Base-by-base conservation (phyloP, 2,329 filamentous ascomycete genomes). In the Botrytis squamosa region DNA sequence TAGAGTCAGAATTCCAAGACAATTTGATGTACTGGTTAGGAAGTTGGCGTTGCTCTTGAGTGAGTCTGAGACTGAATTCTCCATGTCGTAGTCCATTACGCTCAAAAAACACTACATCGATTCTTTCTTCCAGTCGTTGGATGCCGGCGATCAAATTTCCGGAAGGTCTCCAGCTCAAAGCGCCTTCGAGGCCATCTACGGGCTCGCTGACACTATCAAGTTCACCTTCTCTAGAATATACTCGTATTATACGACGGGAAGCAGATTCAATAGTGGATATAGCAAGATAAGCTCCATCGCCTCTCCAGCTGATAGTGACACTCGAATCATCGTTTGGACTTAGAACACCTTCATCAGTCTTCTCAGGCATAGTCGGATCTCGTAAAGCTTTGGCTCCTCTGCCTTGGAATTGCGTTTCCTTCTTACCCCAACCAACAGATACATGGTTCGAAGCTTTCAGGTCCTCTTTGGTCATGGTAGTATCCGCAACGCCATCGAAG, bases 371-470 rank as follows among this genome's bases (percentile, higher is more conserved):
- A 16, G 96, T 99, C 25, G 96, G 96, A 82, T 99, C 96, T 71
- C 93, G 89, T 76, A 98, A 85, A 33, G 94, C 94, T 83, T 90
- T 90, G 73, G 95, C 95, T 75, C 95, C 90, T 79, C 93, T 94
- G 69, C 96, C 96, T 80, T 98, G 93, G 82, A 99, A 99, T 82
- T 99, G 96, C 0, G 96, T 99, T 83, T 99, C 96, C 81, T 93
- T 94, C 85, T 98, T 98, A 74, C 96, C 96, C 96, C 96, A 99
- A 68, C 96, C 96, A 36, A 99, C 95, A 33, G 94, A 97, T 73
- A 98, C 96, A 85, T 98, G 95, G 82, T 92, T 96, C 40, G 92
- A 98, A n/a, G 90, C 89, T 78, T 92, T 92, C 76, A 97, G 88
- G 82, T 97, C 95, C 63, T 95, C 93, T 0, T 85, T 81, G 0